Percentiles rank a stretch among this genome's conserved stretches.
Conservation (phyloP, 257 asterid genomes). For the Lantana camara region DNA sequence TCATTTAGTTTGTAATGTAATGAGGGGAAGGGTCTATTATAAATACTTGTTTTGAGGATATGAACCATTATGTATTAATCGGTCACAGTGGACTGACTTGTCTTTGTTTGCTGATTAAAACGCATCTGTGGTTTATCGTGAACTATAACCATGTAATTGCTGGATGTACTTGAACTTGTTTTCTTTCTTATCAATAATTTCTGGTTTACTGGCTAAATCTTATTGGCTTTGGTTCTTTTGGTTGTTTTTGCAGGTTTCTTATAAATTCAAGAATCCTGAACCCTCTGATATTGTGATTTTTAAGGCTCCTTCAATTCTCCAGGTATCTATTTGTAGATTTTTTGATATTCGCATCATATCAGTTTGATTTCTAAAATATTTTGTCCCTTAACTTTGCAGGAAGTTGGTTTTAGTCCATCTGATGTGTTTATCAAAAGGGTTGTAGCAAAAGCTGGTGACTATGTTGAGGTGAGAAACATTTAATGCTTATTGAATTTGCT, state of each 20-base stretch:
- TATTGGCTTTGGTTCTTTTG: conserved; percentile 12
- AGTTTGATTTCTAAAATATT: neutral
- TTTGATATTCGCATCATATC: conserved; percentile 2
- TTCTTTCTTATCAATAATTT: conserved; percentile 7
- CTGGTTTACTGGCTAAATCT: conserved; percentile 7
- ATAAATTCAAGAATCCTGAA: conserved; percentile 74
- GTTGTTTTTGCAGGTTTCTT: conserved; percentile 67
- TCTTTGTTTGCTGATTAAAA: no score
- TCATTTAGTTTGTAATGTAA: conserved; percentile 19
- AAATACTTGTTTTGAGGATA: neutral
- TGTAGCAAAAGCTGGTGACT: conserved; percentile 91
- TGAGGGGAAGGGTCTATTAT: neutral
- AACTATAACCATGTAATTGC: neutral
- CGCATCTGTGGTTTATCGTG: no score
- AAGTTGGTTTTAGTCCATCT: conserved; percentile 57
- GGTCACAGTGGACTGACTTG: no score
- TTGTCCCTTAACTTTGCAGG: conserved; percentile 45
- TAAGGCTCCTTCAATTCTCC: conserved; percentile 83
- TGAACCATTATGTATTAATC: neutral
- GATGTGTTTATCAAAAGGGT: conserved; percentile 88
- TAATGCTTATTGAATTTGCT: conserved; percentile 18
- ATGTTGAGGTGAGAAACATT: conserved; percentile 60
- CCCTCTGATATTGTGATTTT: conserved; percentile 85
- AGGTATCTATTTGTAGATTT: conserved; percentile 42
- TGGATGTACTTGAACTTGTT: neutral